phyloP scores from a whole-genome alignment of 176 grass and related monocot species.

The Triticum turgidum region DNA sequence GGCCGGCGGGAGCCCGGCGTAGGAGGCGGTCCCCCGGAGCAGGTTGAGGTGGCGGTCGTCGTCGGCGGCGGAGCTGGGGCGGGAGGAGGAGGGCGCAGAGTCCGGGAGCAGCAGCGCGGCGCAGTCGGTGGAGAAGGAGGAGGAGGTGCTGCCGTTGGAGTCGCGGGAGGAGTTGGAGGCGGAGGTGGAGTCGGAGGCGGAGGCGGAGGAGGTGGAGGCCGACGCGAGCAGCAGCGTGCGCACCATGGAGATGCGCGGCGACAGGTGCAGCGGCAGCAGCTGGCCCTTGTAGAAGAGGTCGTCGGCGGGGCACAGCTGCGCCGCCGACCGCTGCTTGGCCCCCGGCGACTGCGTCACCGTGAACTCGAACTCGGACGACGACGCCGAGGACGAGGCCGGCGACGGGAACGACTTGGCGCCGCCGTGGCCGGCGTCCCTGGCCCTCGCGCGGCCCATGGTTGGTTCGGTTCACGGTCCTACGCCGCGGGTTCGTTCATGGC shows the following conservation, averaged over 20 bases:
- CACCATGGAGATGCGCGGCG: constrained; percentile 95
- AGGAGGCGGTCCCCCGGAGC: not conserved
- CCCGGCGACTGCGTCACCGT: constrained; percentile 79
- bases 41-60: constrained; percentile 54
- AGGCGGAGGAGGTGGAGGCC: constrained; percentile 71
- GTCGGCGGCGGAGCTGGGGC: constrained; percentile 87
- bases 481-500: constrained; percentile 23
- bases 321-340: constrained; percentile 60
- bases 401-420: constrained; percentile 61
- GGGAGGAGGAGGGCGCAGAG: constrained; percentile 72
- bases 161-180: constrained; percentile 63
- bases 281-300: constrained; percentile 99
- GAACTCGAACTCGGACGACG: constrained; percentile 99
- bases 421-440: constrained; percentile 30
- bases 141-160: constrained; percentile 79
- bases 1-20: constrained; percentile 29
- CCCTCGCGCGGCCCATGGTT: constrained; percentile 40
- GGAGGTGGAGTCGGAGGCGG: constrained; percentile 71
- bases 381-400: constrained; percentile 72
- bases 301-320: constrained; percentile 87
- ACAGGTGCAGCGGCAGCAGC: constrained; percentile 92
- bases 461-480: not conserved
- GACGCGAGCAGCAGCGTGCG: constrained; percentile 85
- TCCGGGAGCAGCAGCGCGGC: constrained; percentile 52
- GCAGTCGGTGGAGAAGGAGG: constrained; percentile 61